Base-by-base conservation (phyloP, 2,329 filamentous ascomycete species). In the Penicillium sp. region DNA sequence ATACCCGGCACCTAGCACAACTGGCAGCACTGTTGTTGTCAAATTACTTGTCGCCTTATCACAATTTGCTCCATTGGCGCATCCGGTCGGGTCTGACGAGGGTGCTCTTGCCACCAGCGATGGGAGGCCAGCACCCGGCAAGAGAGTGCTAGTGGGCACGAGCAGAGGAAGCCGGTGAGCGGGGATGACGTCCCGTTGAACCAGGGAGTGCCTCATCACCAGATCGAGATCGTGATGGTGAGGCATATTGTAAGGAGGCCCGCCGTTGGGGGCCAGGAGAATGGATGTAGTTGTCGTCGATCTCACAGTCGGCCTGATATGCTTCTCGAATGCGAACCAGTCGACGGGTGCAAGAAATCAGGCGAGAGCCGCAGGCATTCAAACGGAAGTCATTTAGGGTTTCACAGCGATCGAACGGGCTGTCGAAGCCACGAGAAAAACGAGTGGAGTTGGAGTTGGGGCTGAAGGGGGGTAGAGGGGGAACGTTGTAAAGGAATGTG, bases 1-100 rank as follows among this genome's bases (percentile, higher is more conserved):
- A 80, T 86, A 92, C 89, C 85, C 83, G 62, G 90, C 82, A 70
- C 88, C 88, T 4, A 93, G 77, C 42, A 85, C 82, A 63, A 95
- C 89, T 6, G 88, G 84, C 45, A 92, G 67, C 3, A 84, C 87
- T 53, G 84, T 83, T n/a, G 82, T 80, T 43, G 77, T 81, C 42
- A 78, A 59, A n/a, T 73, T 76, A 58, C 81, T 82, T 37, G 81
- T 78, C 0, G 86, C 82, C 71, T 88, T 90, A 67, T 89, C 84
- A 70, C 72, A 70, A 43, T 68, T 63, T 31, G 28, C 28, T 25
- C 68, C 59, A 56, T 69, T 69, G 22, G 11, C n/a, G 20, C 49
- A 41, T 37, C 62, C 59, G 14, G 52, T 51, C 45, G 61, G 47
- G 41, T 55, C 58, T 38, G 69, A 57, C 12, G 67, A 60, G 28